Conservation (phyloP, 2,329 filamentous ascomycete genomes). For the Arthrobotrys entomopaga region DNA sequence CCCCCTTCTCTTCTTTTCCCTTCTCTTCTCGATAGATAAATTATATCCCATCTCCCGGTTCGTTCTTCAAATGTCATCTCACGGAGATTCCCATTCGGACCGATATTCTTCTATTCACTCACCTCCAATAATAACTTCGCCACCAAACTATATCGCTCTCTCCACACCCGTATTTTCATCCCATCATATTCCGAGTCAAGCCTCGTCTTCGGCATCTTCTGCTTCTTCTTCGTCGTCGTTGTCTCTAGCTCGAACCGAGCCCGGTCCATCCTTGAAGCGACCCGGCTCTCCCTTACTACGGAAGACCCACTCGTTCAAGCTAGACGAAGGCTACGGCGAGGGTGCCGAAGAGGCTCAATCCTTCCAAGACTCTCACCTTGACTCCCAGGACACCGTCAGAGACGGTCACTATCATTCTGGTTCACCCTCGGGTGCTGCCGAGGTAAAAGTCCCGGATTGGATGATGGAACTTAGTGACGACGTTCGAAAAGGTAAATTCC, state of each 20-base stretch:
- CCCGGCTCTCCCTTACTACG: constrained; percentile 46
- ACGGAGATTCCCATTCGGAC: constrained; percentile 47
- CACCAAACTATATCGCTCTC: constrained; percentile 10
- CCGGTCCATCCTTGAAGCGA: constrained; percentile 39
- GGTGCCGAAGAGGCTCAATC: constrained; percentile 43
- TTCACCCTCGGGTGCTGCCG: constrained; percentile 56
- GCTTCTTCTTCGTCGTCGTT: constrained; percentile 1
- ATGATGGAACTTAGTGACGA: constrained; percentile 68
- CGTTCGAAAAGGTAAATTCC: constrained; percentile 67
- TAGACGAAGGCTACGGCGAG: constrained; percentile 55
- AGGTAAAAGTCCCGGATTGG: constrained; percentile 67
- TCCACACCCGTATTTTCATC: constrained; percentile 17
- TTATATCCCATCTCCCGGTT: neutral
- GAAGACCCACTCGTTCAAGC: constrained; percentile 49
- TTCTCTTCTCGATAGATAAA: neutral
- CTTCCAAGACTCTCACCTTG: constrained; percentile 53
- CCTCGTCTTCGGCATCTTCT: no score
- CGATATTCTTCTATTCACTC: constrained; percentile 30
- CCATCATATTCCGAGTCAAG: neutral
- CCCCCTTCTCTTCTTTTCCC: neutral
- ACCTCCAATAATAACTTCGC: neutral
- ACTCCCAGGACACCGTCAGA: constrained; percentile 62
- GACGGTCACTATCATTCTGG: constrained; percentile 59
- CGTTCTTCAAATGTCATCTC: constrained; percentile 51
- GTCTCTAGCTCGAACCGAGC: constrained; percentile 21